phyloP scores from a whole-genome alignment of 2,329 filamentous ascomycete genomes.

The Chaetothyriales sp. region DNA sequence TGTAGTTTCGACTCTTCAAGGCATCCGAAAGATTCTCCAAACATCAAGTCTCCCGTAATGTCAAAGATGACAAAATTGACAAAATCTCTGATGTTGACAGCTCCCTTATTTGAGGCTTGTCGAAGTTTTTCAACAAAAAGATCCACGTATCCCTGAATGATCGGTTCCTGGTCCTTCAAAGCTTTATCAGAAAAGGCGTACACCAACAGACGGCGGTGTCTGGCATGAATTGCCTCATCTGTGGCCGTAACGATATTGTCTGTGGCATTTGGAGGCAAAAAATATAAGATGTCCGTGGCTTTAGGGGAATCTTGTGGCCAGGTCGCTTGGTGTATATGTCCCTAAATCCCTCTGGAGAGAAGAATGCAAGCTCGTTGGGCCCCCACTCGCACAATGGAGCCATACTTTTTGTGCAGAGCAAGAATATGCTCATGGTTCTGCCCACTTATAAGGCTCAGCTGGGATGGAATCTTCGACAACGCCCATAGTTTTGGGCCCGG shows the following conservation, averaged over 20 bases:
- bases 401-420: conserved; percentile 40
- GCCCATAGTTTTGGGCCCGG: no score
- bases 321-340: conserved; percentile 42
- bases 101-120: conserved; percentile 1
- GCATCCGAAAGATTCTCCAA: conserved; percentile 21
- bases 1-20: conserved; percentile 9
- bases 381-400: conserved; percentile 48
- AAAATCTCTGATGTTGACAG: conserved; percentile 19
- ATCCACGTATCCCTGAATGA: conserved; percentile 7
- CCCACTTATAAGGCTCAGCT: no score
- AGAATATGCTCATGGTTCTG: no score
- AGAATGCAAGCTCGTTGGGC: conserved; percentile 52
- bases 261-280: no score
- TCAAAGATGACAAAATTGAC: conserved; percentile 24
- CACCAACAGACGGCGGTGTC: conserved; percentile 21
- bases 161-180: conserved; percentile 22
- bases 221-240: conserved; percentile 18
- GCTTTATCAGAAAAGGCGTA: conserved; percentile 23
- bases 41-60: conserved; percentile 20
- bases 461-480: no score
- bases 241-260: not conserved
- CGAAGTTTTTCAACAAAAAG: conserved; percentile 6
- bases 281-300: no score
- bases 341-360: conserved; percentile 41
- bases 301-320: not conserved